phyloP scores from a whole-genome alignment of 75 land plant species.

The Azolla pinnata region DNA sequence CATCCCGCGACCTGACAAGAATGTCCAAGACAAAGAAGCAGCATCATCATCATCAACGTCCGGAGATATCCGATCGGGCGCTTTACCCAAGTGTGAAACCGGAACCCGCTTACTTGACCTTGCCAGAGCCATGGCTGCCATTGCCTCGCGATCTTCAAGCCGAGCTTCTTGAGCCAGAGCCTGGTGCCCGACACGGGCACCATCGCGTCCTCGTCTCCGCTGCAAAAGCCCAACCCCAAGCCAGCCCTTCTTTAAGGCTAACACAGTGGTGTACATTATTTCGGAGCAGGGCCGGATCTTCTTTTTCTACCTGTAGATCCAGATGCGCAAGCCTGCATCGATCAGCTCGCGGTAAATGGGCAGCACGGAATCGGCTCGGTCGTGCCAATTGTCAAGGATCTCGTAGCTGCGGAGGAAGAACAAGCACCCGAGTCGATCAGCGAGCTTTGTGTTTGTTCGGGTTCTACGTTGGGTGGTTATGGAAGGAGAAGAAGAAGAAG shows the following conservation, averaged over 20 bases:
- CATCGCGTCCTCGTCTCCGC: slow-evolving; percentile 91
- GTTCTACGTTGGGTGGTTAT: no score
- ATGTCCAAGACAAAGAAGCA: no score
- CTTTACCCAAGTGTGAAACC: no score
- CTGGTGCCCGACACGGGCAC: slow-evolving; percentile 91
- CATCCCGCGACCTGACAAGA: slow-evolving; percentile 82
- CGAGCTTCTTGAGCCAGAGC: slow-evolving; percentile 59
- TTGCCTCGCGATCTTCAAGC: slow-evolving; percentile 46
- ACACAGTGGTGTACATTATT: neutral
- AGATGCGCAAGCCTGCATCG: slow-evolving; percentile 63
- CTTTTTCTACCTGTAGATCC: slow-evolving; percentile 70
- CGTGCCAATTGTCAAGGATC: slow-evolving; percentile 54
- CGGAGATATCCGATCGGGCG: no score
- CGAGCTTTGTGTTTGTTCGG: no score
- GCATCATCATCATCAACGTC: no score
- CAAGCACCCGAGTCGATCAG: no score
- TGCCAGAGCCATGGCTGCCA: slow-evolving; percentile 89
- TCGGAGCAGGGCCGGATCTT: neutral
- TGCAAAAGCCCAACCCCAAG: slow-evolving; percentile 12
- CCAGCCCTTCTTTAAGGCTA: neutral
- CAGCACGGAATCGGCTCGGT: slow-evolving; percentile 65
- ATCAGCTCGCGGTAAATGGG: slow-evolving; percentile 82
- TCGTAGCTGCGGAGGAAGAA: slow-evolving; percentile 34
- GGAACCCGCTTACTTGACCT: slow-evolving; percentile 57
- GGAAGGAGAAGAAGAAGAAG: no score